A percentile compares a stretch with the other conserved stretches of the same genome.
Conservation (phyloP, 331 rosid genomes). For the Erythrophleum ivorense region DNA sequence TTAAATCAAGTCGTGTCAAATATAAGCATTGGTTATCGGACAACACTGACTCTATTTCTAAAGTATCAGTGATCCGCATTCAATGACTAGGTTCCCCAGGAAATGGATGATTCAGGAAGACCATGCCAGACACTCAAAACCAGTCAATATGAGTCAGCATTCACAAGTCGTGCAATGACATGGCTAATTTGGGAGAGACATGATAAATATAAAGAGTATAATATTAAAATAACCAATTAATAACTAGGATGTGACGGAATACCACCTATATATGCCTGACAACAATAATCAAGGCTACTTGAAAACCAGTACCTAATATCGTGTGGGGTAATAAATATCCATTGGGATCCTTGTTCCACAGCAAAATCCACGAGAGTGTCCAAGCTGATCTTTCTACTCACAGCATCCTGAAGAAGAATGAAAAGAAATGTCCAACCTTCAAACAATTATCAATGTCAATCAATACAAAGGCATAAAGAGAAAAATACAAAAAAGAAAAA, state of each 20-base stretch:
- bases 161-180: neutral
- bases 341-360: conserved; percentile 85
- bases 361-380: conserved; percentile 92
- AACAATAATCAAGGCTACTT: conserved; percentile 19
- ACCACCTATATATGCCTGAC: neutral
- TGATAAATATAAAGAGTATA: neutral
- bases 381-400: conserved; percentile 91
- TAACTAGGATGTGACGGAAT: neutral
- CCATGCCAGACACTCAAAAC: neutral
- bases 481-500: neutral
- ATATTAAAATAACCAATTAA: neutral
- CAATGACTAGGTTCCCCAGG: neutral
- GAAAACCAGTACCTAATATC: conserved; percentile 74
- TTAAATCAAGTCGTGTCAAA: too few species aligned
- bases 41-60: too few species aligned
- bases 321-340: conserved; percentile 95
- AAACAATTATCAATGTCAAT: neutral
- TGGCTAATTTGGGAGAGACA: neutral
- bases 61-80: neutral
- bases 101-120: neutral
- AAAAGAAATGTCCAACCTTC: neutral
- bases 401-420: conserved; percentile 74
- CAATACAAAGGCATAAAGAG: neutral
- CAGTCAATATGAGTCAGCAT: neutral
- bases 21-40: too few species aligned